Conservation (phyloP, 768 basidiomycete genomes). For the Atractiella rhizophila region DNA sequence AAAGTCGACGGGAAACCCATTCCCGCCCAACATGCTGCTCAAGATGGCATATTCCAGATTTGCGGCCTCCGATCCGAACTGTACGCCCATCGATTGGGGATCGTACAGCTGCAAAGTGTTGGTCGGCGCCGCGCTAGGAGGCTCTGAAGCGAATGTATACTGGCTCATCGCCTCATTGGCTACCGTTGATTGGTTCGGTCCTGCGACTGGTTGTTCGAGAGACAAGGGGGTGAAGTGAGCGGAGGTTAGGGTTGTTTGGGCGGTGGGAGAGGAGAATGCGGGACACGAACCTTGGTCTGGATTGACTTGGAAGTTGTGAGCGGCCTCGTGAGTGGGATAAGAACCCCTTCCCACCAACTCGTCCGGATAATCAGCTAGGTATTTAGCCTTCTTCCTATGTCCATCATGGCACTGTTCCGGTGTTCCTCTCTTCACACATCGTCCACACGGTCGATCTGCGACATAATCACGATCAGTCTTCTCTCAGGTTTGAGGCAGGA, state of each 20-base stretch:
- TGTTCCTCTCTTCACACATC: conserved; percentile 83
- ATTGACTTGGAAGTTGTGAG: background rate
- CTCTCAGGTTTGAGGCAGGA: background rate
- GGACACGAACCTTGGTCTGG: conserved; percentile 1
- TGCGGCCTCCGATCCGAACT: conserved; percentile 69
- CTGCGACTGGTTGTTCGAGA: background rate
- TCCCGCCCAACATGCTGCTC: conserved; percentile 42
- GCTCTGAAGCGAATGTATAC: too few relatives aligned
- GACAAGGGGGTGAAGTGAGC: background rate
- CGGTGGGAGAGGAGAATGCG: background rate
- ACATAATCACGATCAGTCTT: background rate
- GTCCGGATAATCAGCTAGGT: conserved; percentile 78
- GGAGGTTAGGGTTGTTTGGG: too few relatives aligned
- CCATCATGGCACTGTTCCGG: conserved; percentile 74
- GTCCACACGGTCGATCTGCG: conserved; percentile 82
- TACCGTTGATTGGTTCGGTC: background rate
- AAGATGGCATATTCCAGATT: conserved; percentile 89
- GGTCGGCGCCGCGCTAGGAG: background rate
- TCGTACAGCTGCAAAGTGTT: background rate
- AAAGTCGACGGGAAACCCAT: conserved; percentile 33
- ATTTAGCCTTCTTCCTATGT: conserved; percentile 91
- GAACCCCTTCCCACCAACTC: conserved; percentile 22
- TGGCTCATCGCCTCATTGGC: too few relatives aligned
- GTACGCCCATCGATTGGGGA: conserved; percentile 16
- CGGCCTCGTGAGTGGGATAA: background rate